These are phyloP conservation scores for Akanthomyces muscarius DNA, from an alignment of 2,329 filamentous ascomycete genomes.

Conservation along the genomic window DNA sequence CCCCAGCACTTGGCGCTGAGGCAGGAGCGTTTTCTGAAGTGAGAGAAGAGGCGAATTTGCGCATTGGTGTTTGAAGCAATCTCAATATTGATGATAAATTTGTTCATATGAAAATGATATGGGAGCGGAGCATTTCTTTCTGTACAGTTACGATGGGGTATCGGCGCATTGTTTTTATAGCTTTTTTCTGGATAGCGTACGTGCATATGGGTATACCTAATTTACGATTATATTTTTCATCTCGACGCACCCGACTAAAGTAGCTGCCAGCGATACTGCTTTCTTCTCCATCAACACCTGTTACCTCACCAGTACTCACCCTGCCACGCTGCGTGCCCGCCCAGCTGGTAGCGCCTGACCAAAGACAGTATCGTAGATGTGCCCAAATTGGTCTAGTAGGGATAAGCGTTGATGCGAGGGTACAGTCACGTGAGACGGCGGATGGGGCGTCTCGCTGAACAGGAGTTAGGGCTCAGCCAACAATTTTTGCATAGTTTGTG, in stretches of 20 bases:
- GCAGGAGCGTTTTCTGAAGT: not conserved
- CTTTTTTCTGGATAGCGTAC: not conserved
- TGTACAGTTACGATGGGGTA: conserved; percentile 5
- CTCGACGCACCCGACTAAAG: not conserved
- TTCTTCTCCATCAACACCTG: not conserved
- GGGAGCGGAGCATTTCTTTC: not conserved
- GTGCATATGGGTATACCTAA: conserved; percentile 18
- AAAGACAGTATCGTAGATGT: not conserved
- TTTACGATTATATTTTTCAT: conserved; percentile 8
- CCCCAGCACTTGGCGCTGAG: conserved; percentile 44
- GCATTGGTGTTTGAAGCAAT: not conserved
- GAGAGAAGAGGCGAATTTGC: not conserved
- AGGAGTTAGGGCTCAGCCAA: conserved; percentile 34
- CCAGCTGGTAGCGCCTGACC: not conserved
- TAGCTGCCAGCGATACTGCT: too few species aligned
- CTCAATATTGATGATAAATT: not conserved
- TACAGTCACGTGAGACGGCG: conserved; percentile 30
- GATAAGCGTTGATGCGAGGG: conserved; percentile 17
- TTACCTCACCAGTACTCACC: too few species aligned
- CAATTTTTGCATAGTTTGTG: conserved; percentile 13
- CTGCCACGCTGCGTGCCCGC: too few species aligned
- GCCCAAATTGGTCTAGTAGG: conserved; percentile 3
- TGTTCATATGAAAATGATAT: not conserved
- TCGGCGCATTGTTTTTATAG: conserved; percentile 6
- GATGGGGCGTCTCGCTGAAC: conserved; percentile 15